Base-by-base conservation (phyloP, 805 yeast genomes). In the Saccharomyces mikatae region DNA sequence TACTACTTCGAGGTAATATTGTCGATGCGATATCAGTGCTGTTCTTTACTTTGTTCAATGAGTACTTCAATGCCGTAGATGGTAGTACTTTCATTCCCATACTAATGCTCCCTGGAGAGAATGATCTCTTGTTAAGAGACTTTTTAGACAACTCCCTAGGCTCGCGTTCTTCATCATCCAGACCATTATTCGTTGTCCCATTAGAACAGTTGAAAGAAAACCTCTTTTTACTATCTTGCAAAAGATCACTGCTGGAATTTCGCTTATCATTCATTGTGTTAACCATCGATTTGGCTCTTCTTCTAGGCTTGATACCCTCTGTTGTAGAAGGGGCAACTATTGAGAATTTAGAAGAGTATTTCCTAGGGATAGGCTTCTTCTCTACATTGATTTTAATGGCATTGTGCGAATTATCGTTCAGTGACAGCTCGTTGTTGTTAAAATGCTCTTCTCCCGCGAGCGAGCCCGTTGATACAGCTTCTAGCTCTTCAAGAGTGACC, bases 61-160 rank as follows among this genome's bases (percentile, higher is more conserved):
- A 54, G 30, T 52, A 54, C n/a, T 58, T 59, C 4, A 61, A 49
- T 10, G 58, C 52, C 22, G 51, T 47, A 8, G 52, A 32, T 6
- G 60, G 60, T 4, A 58, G 47, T 28, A 59, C 58, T 50, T 62
- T 66, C 56, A 60, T 60, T 31, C 64, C 62, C 27, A 62, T 56
- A 54, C 59, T 47, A 10, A 52, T 55, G 36, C 53, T 54, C 3
- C 44, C 44, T 5, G 70, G 70, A 1, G 71, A 67, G 47, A 64
- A 64, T 10, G 71, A 66, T 47, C 71, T 61, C 50, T 67, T 57
- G 41, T 55, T 59, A 27, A 63, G 52, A 49, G 64, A 63, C 44
- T 61, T 59, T 46, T 54, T 63, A 8, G 70, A 63, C 58, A 62
- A 54, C 32, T 65, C 58, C 52, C 71, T 62, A 10, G 69, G 56